Base-by-base conservation (phyloP, 2,329 filamentous ascomycete genomes). In the Magnaporthiopsis incrustans region DNA sequence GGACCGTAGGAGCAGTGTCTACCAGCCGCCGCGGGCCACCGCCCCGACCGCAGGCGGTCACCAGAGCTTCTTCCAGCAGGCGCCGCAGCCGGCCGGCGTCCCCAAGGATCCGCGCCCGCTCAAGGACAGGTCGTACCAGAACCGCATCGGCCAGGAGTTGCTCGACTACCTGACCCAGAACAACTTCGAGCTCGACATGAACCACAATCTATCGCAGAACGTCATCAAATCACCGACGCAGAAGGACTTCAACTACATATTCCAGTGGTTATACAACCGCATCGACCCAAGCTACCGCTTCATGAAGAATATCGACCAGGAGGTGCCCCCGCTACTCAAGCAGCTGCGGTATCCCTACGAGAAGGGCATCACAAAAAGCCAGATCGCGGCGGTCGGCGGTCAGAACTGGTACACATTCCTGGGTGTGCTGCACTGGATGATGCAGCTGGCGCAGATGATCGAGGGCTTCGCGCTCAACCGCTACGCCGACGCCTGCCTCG, bases 171-270 rank as follows among this genome's bases (percentile, higher is more conserved):
- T 99, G 73, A 88, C 91, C 0, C 88, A 93, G 65, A 89, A 97
- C 75, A 97, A 97, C 73, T 99, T 98, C 71, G 95, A 99, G 76
- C 87, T 97, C 83, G 93, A 98, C 70, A 97, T 96, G 88, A 97
- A 96, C 77, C 91, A 98, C 74, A 89, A 87, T 1, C 81, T 99
- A n/a, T 91, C 91, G 0, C 89, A 90, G 67, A 97, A 97, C 71
- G 90, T 92, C 8, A 88, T 97, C 73, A 94, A 91, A 71, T 96
- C 91, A 58, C 96, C 95, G 0, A 99, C 94, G 0, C 94, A 98
- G 70, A 99, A 99, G 73, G 95, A 99, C 74, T 99, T 99, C 79
- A 95, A 96, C 72, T 89, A 86, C 76, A 96, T 99, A 83, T 99
- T 99, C 73, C 92, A 98, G 72, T 99, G 94, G 91, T 81, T 99